Conservation (phyloP, 345 rosid species). For the Hibiscus trionum region DNA sequence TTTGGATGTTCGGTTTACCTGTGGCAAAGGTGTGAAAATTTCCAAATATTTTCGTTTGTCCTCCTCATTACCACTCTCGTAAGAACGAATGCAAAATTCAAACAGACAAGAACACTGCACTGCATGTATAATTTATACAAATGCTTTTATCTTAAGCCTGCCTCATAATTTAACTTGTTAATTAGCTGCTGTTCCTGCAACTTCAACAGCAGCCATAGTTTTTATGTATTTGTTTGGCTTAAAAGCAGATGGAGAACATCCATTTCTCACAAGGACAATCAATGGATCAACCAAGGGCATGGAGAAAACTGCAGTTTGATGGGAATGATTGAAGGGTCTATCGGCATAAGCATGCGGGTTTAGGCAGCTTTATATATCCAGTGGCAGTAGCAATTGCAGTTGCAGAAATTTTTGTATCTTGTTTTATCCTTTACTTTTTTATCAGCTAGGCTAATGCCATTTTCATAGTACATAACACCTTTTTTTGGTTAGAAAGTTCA, state of each 20-base stretch:
- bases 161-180: neutral
- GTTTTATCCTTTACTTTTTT: neutral
- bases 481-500: neutral
- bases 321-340: constrained; percentile 4
- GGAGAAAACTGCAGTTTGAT: constrained; percentile 30
- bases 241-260: constrained; percentile 38
- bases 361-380: neutral
- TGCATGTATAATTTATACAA: neutral
- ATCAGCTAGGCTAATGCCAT: constrained; percentile 8
- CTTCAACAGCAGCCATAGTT: neutral
- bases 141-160: neutral
- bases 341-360: neutral
- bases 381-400: neutral
- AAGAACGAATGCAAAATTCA: neutral
- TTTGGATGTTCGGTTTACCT: constrained; percentile 18
- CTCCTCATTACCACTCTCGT: neutral
- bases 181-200: neutral
- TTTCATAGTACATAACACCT: neutral
- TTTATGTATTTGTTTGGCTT: constrained; percentile 3
- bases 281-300: constrained; percentile 25
- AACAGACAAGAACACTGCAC: neutral
- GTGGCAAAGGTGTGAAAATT: constrained; percentile 20
- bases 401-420: neutral
- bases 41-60: constrained; percentile 8
- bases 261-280: constrained; percentile 23